A percentile compares a stretch with the other conserved stretches of the same genome.
Evolutionary conservation across 768 basidiomycete species (phyloP).

Genomic region (Boletus reticuloceps): DNA sequence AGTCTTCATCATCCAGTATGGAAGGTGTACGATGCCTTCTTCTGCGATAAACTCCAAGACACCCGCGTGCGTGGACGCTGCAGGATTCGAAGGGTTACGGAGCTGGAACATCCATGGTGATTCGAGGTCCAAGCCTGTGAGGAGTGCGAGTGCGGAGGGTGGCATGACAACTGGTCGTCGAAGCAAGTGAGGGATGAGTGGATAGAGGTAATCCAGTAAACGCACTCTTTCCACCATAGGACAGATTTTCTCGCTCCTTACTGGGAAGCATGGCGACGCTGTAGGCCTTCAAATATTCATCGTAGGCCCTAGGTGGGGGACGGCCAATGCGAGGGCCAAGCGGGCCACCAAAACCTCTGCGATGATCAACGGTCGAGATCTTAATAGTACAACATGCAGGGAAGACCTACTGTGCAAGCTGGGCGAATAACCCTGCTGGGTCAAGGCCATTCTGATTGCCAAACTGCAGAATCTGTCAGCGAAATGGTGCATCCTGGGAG

Average conservation of each 20-base stretch:
- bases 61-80: slow-evolving; percentile 90
- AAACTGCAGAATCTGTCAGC: slow-evolving; percentile 31
- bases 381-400: neutral
- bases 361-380: slow-evolving; percentile 18
- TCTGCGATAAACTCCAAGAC: slow-evolving; percentile 99
- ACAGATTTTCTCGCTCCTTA: slow-evolving; percentile 82
- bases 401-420: slow-evolving; percentile 56
- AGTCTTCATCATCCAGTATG: slow-evolving; percentile 99
- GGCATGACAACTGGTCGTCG: slow-evolving; percentile 86
- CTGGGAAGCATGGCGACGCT: slow-evolving; percentile 93
- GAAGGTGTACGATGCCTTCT: slow-evolving; percentile 92
- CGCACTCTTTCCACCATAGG: slow-evolving; percentile 96
- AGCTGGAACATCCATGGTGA: slow-evolving; percentile 96
- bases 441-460: slow-evolving; percentile 35
- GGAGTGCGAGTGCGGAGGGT: slow-evolving; percentile 85
- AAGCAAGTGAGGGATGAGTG: slow-evolving; percentile 6
- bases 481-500: neutral
- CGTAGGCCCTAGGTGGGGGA: slow-evolving; percentile 69
- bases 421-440: slow-evolving; percentile 61
- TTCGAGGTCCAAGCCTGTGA: slow-evolving; percentile 85
- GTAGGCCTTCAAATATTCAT: slow-evolving; percentile 93
- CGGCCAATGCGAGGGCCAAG: slow-evolving; percentile 46
- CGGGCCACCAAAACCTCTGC: slow-evolving; percentile 53
- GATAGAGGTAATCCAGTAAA: slow-evolving; percentile 32
- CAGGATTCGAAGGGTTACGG: slow-evolving; percentile 82